These are phyloP conservation scores for Solanum appendiculatum DNA, from an alignment of 257 asterid species.

Conservation along the genomic window DNA sequence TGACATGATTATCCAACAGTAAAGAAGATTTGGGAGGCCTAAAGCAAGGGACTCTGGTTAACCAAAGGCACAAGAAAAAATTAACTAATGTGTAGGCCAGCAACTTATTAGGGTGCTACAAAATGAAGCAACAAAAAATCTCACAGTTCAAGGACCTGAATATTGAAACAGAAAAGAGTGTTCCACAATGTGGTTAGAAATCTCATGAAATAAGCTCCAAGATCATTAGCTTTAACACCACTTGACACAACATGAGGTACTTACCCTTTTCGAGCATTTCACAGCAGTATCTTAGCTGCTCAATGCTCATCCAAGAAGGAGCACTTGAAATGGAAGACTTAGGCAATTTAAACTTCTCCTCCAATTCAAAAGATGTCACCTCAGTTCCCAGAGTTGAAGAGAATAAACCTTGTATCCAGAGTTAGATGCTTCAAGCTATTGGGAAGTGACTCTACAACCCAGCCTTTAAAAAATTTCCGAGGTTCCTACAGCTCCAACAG, in stretches of 20 bases:
- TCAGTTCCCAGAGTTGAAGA: constrained; percentile 87
- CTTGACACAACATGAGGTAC: constrained; percentile 34
- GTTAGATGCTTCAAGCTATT: constrained; percentile 52
- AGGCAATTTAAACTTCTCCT: constrained; percentile 87
- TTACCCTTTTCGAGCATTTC: constrained; percentile 71
- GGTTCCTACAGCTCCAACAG: constrained; percentile 35
- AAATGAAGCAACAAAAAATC: background rate
- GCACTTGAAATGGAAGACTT: constrained; percentile 57
- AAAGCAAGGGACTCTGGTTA: background rate
- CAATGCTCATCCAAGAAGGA: constrained; percentile 61
- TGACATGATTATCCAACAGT: background rate
- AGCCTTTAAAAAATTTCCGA: constrained; percentile 54
- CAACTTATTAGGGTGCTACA: background rate
- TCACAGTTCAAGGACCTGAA: constrained; percentile 44
- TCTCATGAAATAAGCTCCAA: constrained; percentile 74
- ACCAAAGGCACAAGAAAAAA: background rate
- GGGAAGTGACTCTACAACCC: constrained; percentile 87
- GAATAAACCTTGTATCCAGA: constrained; percentile 71
- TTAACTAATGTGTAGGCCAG: background rate
- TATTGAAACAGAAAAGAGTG: constrained; percentile 81
- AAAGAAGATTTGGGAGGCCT: background rate
- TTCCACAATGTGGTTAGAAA: constrained; percentile 52
- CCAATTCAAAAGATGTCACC: constrained; percentile 80
- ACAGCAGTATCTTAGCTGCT: constrained; percentile 66
- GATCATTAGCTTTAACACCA: constrained; percentile 63